Percentiles rank a stretch among this genome's conserved stretches.
Conservation (phyloP, 2,329 filamentous ascomycete species). For the Calonectria pteridis region DNA sequence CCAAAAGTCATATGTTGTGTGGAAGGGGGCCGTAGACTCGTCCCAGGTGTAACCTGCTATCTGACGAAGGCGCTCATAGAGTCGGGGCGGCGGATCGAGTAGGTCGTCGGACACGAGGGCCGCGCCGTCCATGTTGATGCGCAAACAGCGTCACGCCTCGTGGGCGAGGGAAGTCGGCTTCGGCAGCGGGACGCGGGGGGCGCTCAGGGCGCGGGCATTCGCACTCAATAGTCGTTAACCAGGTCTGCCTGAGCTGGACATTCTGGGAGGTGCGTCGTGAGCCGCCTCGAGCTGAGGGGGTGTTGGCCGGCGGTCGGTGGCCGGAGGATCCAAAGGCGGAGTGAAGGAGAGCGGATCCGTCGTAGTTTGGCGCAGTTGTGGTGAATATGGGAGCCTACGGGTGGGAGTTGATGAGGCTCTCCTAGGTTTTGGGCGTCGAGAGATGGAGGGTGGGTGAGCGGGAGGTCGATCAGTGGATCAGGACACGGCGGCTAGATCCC, state of each 20-base stretch:
- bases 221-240: conserved; percentile 45
- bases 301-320: neutral
- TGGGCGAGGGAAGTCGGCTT: conserved; percentile 35
- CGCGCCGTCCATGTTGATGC: conserved; percentile 64
- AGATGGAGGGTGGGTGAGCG: neutral
- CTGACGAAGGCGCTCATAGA: conserved; percentile 80
- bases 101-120: conserved; percentile 64
- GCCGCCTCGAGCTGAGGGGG: conserved; percentile 22
- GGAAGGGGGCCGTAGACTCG: conserved; percentile 68
- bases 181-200: conserved; percentile 30
- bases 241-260: conserved; percentile 47
- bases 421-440: neutral
- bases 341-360: neutral
- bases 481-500: neutral
- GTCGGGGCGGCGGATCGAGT: conserved; percentile 73
- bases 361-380: conserved; percentile 3
- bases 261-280: conserved; percentile 42
- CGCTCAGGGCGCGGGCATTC: conserved; percentile 41
- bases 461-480: conserved; percentile 4
- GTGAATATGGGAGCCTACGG: neutral
- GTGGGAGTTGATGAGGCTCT: conserved; percentile 21
- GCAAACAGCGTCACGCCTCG: conserved; percentile 40
- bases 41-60: conserved; percentile 84
- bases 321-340: conserved; percentile 7
- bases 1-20: conserved; percentile 91